A percentile compares a stretch with the other conserved stretches of the same genome.
Conservation (phyloP, 371 early-diverging fungal species). For the Catenaria anguillulae region DNA sequence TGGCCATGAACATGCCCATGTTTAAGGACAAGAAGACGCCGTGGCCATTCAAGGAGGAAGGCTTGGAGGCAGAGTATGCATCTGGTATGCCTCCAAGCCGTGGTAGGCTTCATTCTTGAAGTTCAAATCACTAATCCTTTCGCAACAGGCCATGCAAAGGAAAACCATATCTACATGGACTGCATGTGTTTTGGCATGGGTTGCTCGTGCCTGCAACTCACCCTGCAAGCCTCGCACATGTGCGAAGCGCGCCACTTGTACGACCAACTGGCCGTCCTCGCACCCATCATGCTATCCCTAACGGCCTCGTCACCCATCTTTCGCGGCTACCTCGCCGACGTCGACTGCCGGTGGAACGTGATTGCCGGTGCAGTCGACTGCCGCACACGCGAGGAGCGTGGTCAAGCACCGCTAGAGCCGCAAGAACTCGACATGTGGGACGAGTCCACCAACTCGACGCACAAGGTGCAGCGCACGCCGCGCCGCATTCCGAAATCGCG, state of each 20-base stretch:
- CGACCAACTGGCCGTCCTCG: slow-evolving; percentile 86
- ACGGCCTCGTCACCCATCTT: slow-evolving; percentile 91
- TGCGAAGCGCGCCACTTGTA: slow-evolving; percentile 86
- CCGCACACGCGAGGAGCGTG: slow-evolving; percentile 86
- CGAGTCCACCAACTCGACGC: slow-evolving; percentile 4
- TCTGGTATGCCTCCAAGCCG: slow-evolving; percentile 28
- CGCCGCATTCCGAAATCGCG: slow-evolving; percentile 80
- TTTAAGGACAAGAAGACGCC: slow-evolving; percentile 73
- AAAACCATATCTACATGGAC: slow-evolving; percentile 95
- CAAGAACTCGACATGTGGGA: background rate
- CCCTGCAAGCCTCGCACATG: slow-evolving; percentile 94
- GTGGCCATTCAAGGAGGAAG: slow-evolving; percentile 70
- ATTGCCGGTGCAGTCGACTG: slow-evolving; percentile 92
- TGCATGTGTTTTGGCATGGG: slow-evolving; percentile 99
- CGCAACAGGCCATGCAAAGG: slow-evolving; percentile 11
- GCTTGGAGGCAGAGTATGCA: slow-evolving; percentile 34
- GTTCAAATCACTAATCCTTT: no score
- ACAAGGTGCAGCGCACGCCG: background rate
- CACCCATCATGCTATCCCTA: slow-evolving; percentile 91
- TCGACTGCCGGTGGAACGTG: slow-evolving; percentile 97
- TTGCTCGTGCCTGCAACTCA: slow-evolving; percentile 96
- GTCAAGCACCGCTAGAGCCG: slow-evolving; percentile 14
- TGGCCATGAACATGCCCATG: slow-evolving; percentile 76
- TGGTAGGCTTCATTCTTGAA: no score
- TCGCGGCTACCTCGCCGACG: slow-evolving; percentile 88